Conservation (phyloP, 192 early-diverging fungal genomes). For the Backusella luteola region DNA sequence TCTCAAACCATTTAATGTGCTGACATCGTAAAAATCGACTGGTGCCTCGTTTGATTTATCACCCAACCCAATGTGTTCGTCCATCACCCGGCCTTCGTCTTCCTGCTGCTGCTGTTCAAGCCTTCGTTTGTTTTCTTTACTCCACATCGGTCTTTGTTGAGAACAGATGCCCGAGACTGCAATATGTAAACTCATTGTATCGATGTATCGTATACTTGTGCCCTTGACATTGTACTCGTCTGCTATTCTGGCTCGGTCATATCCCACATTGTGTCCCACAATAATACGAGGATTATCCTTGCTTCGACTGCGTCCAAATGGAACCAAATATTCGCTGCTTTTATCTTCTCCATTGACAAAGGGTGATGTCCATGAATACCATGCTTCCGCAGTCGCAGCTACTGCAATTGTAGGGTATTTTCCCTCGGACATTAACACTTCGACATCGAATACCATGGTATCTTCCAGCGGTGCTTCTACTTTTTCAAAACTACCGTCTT, state of each 20-base stretch:
- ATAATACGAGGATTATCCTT: conserved; percentile 49
- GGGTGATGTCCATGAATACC: conserved; percentile 96
- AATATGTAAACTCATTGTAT: conserved; percentile 94
- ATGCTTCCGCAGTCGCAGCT: conserved; percentile 67
- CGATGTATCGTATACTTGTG: conserved; percentile 66
- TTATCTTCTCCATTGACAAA: conserved; percentile 52
- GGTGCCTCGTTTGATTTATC: conserved; percentile 3
- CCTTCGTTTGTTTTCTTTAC: conserved; percentile 60
- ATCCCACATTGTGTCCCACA: conserved; percentile 93
- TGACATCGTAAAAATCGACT: conserved; percentile 51
- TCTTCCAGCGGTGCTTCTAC: conserved; percentile 61
- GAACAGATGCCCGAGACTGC: conserved; percentile 85
- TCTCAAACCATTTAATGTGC: conserved; percentile 73
- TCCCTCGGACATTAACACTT: conserved; percentile 67
- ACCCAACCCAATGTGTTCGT: conserved; percentile 32
- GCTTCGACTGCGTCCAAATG: conserved; percentile 44
- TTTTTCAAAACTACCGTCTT: conserved; percentile 20
- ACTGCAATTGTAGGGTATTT: conserved; percentile 80
- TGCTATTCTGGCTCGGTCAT: conserved; percentile 82
- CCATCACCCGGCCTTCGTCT: neutral
- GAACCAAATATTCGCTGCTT: conserved; percentile 59
- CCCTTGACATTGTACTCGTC: conserved; percentile 79
- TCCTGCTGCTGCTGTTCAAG: neutral
- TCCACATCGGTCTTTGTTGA: conserved; percentile 85
- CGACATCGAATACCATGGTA: conserved; percentile 83